Evolutionary conservation across 768 basidiomycete genomes (phyloP).

Genomic region (Atractiella rhizophila): DNA sequence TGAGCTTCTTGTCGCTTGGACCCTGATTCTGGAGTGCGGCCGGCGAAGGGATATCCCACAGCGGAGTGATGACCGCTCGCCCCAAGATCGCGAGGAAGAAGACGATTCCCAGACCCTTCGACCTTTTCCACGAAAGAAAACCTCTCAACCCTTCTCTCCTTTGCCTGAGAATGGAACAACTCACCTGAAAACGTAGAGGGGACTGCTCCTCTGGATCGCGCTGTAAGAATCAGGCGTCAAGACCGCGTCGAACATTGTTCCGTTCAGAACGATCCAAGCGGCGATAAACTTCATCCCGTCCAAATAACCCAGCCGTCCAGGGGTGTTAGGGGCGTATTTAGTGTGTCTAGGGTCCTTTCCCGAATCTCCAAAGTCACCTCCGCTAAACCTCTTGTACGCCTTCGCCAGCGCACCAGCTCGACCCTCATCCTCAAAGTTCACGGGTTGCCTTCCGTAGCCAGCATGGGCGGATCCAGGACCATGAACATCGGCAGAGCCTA

Average conservation of each 20-base stretch:
- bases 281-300: slow-evolving; percentile 13
- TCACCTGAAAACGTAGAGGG: slow-evolving; percentile 16
- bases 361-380: slow-evolving; percentile 11
- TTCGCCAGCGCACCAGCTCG: slow-evolving; percentile 10
- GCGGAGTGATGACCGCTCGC: slow-evolving; percentile 15
- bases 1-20: neutral
- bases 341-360: neutral
- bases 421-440: too few relatives aligned
- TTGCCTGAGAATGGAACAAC: neutral
- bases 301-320: slow-evolving; percentile 17
- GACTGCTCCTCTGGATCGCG: slow-evolving; percentile 15
- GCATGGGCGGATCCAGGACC: neutral
- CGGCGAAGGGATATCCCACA: slow-evolving; percentile 16
- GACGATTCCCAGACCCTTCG: slow-evolving; percentile 15
- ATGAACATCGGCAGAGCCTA: neutral
- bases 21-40: neutral
- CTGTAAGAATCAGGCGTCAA: slow-evolving; percentile 10
- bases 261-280: slow-evolving; percentile 16
- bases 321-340: slow-evolving; percentile 7
- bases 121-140: slow-evolving; percentile 5
- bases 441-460: slow-evolving; percentile 1
- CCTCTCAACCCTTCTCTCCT: neutral
- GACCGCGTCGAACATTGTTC: slow-evolving; percentile 17
- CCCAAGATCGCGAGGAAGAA: slow-evolving; percentile 18
- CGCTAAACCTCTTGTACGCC: slow-evolving; percentile 11